Evolutionary conservation across 495 filamentous ascomycete genomes (phyloP).

Genomic region (Eremomyces bilateralis): DNA sequence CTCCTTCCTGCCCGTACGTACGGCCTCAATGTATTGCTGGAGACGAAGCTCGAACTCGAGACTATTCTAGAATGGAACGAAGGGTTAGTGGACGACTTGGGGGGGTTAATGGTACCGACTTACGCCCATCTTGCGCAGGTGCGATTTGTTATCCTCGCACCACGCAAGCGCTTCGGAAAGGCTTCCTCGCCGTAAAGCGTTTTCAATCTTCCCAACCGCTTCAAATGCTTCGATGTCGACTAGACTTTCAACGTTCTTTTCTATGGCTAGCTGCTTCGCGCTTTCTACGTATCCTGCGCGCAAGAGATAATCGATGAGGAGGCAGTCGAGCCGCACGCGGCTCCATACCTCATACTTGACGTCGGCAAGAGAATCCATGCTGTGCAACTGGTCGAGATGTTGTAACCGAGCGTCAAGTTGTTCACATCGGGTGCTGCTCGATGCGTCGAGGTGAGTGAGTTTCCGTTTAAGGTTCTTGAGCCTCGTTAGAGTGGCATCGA

Average conservation of each 20-base stretch:
- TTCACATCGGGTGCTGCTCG: constrained; percentile 49
- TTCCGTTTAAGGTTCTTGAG: constrained; percentile 79
- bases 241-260: constrained; percentile 51
- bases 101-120: no score
- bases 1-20: constrained; percentile 34
- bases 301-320: constrained; percentile 78
- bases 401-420: constrained; percentile 54
- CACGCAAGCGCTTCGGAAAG: constrained; percentile 51
- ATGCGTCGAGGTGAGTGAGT: constrained; percentile 50
- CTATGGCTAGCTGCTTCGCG: constrained; percentile 48
- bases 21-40: constrained; percentile 86
- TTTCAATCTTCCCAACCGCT: constrained; percentile 52
- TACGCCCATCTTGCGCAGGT: constrained; percentile 65
- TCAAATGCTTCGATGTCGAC: constrained; percentile 83
- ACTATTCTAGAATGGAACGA: constrained; percentile 36
- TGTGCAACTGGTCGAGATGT: constrained; percentile 59
- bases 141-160: constrained; percentile 82
- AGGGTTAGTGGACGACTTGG: no score
- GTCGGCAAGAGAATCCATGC: constrained; percentile 65
- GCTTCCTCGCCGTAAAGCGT: constrained; percentile 44
- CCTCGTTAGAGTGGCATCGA: constrained; percentile 65
- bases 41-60: constrained; percentile 87
- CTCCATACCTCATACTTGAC: constrained; percentile 91
- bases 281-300: constrained; percentile 63
- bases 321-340: constrained; percentile 51